phyloP scores from a whole-genome alignment of 805 yeast genomes.

The Kodamaea kaohsiungensis region DNA sequence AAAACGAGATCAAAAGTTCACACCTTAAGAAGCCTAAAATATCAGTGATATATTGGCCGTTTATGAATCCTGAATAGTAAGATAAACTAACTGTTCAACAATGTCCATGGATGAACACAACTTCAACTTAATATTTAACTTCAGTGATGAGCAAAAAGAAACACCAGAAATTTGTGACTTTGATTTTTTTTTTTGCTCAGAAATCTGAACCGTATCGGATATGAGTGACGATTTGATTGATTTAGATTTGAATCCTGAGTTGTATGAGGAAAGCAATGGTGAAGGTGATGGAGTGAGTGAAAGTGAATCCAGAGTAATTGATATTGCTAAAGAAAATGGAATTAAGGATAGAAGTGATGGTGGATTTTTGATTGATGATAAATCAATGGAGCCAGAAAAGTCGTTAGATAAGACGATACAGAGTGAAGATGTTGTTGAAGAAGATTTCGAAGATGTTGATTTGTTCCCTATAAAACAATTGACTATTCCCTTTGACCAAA shows the following conservation, averaged over 20 bases:
- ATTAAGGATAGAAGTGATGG: not conserved
- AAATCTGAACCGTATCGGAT: not conserved
- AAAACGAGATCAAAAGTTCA: not conserved
- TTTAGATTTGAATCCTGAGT: conserved; percentile 42
- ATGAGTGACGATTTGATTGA: conserved; percentile 18
- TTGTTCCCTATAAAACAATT: conserved; percentile 12
- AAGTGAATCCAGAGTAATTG: not conserved
- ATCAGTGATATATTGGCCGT: not conserved
- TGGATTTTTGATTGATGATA: not conserved
- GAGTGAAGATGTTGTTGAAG: not conserved
- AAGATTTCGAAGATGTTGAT: conserved; percentile 7
- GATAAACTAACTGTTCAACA: not conserved
- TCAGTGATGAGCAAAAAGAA: conserved; percentile 4
- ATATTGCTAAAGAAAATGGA: not conserved
- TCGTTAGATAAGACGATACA: not conserved
- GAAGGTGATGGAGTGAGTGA: conserved; percentile 8
- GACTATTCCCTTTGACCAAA: conserved; percentile 34
- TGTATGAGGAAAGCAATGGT: conserved; percentile 28
- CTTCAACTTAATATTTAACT: not conserved
- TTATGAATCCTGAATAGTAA: not conserved
- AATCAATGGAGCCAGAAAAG: not conserved
- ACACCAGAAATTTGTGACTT: not conserved
- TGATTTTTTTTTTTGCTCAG: conserved; percentile 3
- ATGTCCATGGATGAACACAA: not conserved
- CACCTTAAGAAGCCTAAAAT: not conserved